These are phyloP conservation scores for Tolypocladium guangdongense DNA, from an alignment of 2,329 filamentous ascomycete genomes.

Conservation along the genomic window DNA sequence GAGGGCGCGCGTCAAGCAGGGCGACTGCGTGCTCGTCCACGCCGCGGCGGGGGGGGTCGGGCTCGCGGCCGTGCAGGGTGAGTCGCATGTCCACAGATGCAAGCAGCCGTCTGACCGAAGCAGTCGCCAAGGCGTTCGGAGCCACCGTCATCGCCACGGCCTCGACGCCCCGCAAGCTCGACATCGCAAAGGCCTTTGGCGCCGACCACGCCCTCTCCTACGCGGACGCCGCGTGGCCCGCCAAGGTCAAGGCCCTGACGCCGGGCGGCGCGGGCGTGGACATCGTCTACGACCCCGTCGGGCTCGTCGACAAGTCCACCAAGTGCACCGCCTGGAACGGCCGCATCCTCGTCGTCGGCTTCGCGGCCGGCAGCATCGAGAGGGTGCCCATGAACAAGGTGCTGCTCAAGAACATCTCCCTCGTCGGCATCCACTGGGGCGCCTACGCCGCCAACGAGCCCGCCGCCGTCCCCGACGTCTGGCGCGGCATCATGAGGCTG, in stretches of 20 bases:
- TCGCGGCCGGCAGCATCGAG: constrained; percentile 66
- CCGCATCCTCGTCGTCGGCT: constrained; percentile 76
- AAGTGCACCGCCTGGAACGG: constrained; percentile 95
- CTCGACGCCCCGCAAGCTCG: constrained; percentile 66
- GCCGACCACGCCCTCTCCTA: constrained; percentile 81
- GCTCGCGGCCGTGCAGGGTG: constrained; percentile 73
- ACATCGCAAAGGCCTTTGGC: constrained; percentile 68
- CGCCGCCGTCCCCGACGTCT: constrained; percentile 60
- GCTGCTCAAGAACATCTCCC: constrained; percentile 80
- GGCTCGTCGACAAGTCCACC: constrained; percentile 74
- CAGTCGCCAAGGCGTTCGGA: constrained; percentile 78
- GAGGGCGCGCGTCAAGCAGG: constrained; percentile 63
- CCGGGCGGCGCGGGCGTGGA: constrained; percentile 67
- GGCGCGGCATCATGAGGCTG: constrained; percentile 70
- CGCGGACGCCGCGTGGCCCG: constrained; percentile 49
- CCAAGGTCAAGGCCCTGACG: constrained; percentile 64
- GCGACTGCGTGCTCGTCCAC: constrained; percentile 83
- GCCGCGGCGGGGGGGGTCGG: constrained; percentile 89
- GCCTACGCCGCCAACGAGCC: constrained; percentile 66
- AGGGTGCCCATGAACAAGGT: constrained; percentile 90
- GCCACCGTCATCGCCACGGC: constrained; percentile 91
- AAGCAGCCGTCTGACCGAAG: not conserved
- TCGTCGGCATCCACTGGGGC: constrained; percentile 90
- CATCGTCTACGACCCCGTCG: constrained; percentile 91
- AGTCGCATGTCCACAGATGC: too few species aligned